A percentile compares a stretch with the other conserved stretches of the same genome.
Evolutionary conservation across 352 stramenopile species (phyloP).

Genomic region (Thalassiosira livingstoniorum): DNA sequence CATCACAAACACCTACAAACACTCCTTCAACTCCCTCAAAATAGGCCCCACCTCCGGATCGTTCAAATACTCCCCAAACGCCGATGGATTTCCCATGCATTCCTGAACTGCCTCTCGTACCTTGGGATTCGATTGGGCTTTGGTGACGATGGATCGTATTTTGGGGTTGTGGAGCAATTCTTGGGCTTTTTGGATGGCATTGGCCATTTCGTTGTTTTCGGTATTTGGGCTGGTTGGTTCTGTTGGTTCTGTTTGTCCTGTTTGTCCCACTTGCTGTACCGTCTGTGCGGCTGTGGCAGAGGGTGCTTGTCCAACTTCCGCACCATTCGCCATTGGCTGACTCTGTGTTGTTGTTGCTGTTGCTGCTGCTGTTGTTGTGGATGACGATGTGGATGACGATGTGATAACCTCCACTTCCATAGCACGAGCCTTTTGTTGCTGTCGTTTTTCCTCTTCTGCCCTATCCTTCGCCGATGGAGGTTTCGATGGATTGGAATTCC

Average conservation of each 20-base stretch:
- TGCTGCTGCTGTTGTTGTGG: slow-evolving; percentile 9
- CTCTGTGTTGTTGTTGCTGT: slow-evolving; percentile 7
- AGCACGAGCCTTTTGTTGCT: not conserved
- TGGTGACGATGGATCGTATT: slow-evolving; percentile 34
- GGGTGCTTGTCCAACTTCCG: slow-evolving; percentile 21
- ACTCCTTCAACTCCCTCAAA: slow-evolving; percentile 48
- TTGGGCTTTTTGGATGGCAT: slow-evolving; percentile 38
- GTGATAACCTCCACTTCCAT: slow-evolving; percentile 25
- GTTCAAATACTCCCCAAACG: slow-evolving; percentile 47
- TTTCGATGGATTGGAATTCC: too few species aligned
- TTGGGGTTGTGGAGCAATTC: slow-evolving; percentile 47
- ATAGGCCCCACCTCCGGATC: slow-evolving; percentile 47
- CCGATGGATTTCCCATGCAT: slow-evolving; percentile 45
- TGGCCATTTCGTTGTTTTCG: not conserved
- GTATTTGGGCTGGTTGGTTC: not conserved
- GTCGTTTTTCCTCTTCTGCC: slow-evolving; percentile 6
- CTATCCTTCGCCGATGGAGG: slow-evolving; percentile 15
- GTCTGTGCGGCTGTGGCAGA: not conserved
- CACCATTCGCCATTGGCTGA: slow-evolving; percentile 23
- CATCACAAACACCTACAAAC: slow-evolving; percentile 29
- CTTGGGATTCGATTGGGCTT: slow-evolving; percentile 39
- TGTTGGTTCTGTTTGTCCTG: too few species aligned
- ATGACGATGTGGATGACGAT: slow-evolving; percentile 4
- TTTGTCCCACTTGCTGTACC: not conserved
- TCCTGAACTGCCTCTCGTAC: slow-evolving; percentile 45